Conservation (phyloP, 2,329 filamentous ascomycete species). For the Onygenales sp. region DNA sequence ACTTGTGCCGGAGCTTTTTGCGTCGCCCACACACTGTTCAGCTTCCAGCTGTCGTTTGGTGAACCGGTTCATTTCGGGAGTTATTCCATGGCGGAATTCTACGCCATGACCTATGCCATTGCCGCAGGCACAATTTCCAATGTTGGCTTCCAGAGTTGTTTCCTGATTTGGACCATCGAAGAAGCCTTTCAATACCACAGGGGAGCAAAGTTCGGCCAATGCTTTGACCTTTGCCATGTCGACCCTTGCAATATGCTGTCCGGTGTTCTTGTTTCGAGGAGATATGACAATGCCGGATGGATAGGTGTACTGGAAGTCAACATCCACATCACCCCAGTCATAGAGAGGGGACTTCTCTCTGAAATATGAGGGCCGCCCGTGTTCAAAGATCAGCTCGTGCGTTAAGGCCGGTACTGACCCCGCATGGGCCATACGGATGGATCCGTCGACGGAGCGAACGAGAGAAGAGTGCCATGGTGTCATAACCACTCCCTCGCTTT, state of each 20-base stretch:
- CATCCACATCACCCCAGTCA: neutral
- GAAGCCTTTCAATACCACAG: constrained; percentile 1
- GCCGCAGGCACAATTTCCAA: neutral
- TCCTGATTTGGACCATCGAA: neutral
- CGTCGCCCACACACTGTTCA: neutral
- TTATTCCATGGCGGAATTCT: neutral
- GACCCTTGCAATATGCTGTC: neutral
- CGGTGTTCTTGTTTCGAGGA: neutral
- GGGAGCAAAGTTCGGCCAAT: constrained; percentile 1
- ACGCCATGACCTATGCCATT: neutral
- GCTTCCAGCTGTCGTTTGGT: neutral
- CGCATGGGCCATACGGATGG: constrained; percentile 1
- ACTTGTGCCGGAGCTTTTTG: neutral
- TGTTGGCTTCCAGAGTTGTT: neutral
- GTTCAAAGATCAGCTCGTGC: constrained; percentile 1
- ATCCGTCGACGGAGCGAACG: neutral
- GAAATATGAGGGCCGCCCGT: neutral
- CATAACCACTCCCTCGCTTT: neutral
- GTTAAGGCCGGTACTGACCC: constrained; percentile 2
- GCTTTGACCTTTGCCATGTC: constrained; percentile 1
- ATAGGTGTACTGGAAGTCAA: constrained; percentile 2
- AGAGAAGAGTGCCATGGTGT: constrained; percentile 3
- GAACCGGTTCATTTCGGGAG: neutral
- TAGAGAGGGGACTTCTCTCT: constrained; percentile 4
- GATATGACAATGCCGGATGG: constrained; percentile 2